phyloP scores from a whole-genome alignment of 768 basidiomycete genomes.

The Calocybe cyanea region DNA sequence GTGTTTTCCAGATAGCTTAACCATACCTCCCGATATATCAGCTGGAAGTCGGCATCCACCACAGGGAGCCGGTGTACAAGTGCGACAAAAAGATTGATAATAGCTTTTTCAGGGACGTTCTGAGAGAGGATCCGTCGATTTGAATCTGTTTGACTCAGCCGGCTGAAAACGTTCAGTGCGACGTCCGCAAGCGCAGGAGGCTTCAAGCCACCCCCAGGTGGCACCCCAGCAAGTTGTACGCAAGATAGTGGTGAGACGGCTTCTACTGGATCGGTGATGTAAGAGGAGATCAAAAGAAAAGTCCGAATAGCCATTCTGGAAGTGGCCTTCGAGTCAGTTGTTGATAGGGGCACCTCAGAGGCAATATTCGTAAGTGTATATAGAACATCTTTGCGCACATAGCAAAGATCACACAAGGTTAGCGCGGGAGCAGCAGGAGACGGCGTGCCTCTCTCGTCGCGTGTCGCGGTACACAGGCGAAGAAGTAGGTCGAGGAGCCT shows the following conservation, averaged over 20 bases:
- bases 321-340: slow-evolving; percentile 37
- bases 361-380: slow-evolving; percentile 65
- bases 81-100: slow-evolving; percentile 62
- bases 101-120: slow-evolving; percentile 50
- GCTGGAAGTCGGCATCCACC: slow-evolving; percentile 66
- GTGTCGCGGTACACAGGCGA: slow-evolving; percentile 57
- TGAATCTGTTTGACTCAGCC: slow-evolving; percentile 67
- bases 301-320: slow-evolving; percentile 50
- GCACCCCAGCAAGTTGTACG: slow-evolving; percentile 50
- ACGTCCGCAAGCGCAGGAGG: slow-evolving; percentile 65
- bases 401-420: slow-evolving; percentile 67
- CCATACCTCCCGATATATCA: slow-evolving; percentile 63
- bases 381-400: slow-evolving; percentile 74
- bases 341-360: slow-evolving; percentile 44
- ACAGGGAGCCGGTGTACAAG: slow-evolving; percentile 86
- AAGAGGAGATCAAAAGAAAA: slow-evolving; percentile 69
- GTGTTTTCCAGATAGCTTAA: slow-evolving; percentile 76
- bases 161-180: slow-evolving; percentile 85
- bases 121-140: slow-evolving; percentile 73
- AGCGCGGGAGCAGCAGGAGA: slow-evolving; percentile 54
- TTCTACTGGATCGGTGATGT: slow-evolving; percentile 68
- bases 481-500: slow-evolving; percentile 64
- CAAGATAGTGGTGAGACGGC: slow-evolving; percentile 58
- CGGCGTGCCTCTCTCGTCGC: slow-evolving; percentile 25
- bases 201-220: slow-evolving; percentile 35